Percentiles rank a stretch among this genome's conserved stretches.
Conservation (phyloP, 805 yeast species). For the Teunomyces lycoperdinae region DNA sequence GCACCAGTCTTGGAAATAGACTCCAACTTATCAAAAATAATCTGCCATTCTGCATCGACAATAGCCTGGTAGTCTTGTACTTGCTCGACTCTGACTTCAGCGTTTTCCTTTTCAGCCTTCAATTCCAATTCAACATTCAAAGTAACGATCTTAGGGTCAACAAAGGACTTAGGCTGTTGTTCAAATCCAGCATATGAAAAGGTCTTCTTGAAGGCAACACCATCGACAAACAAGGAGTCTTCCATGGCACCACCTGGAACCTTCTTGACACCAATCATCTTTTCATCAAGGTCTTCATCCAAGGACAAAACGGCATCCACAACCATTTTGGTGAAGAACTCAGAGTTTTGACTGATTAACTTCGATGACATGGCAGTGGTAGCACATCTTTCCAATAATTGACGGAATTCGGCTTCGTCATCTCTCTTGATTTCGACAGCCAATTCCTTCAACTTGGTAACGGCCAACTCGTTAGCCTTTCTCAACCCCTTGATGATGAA, state of each 20-base stretch:
- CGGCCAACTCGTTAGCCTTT: conserved; percentile 75
- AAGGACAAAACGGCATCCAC: conserved; percentile 91
- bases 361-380: conserved; percentile 97
- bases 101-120: conserved; percentile 98
- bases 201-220: conserved; percentile 97
- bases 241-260: conserved; percentile 96
- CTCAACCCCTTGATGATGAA: conserved; percentile 84
- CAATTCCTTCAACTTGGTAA: conserved; percentile 66
- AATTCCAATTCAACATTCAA: conserved; percentile 92
- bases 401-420: conserved; percentile 54
- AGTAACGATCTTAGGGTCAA: conserved; percentile 75
- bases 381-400: conserved; percentile 86
- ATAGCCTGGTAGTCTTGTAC: conserved; percentile 92
- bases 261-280: conserved; percentile 89
- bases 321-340: conserved; percentile 91
- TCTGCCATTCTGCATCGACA: conserved; percentile 99
- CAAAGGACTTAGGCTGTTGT: conserved; percentile 90
- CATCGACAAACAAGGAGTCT: conserved; percentile 83
- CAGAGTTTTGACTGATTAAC: conserved; percentile 81
- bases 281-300: conserved; percentile 84
- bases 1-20: conserved; percentile 85
- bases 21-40: conserved; percentile 81
- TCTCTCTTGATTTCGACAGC: conserved; percentile 64
- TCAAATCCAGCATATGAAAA: conserved; percentile 98
- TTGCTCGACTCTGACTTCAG: conserved; percentile 94